Base-by-base conservation (phyloP, 2,329 filamentous ascomycete species). In the Acarospora socialis region DNA sequence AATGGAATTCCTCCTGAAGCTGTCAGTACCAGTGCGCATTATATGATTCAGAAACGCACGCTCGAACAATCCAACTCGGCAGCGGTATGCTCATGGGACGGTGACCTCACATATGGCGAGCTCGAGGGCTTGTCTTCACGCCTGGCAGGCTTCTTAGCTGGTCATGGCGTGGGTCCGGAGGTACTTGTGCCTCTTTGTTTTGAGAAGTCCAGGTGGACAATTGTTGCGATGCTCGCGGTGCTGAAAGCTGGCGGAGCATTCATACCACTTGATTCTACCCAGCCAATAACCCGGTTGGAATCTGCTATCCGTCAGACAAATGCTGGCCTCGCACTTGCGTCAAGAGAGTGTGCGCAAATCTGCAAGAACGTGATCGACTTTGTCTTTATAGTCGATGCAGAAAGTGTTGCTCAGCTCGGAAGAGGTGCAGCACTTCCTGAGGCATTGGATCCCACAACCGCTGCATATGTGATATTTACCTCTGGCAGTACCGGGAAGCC, bases 391-490 rank as follows among this genome's bases (percentile, higher is more conserved):
- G n/a, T n/a, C 16, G 9, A 34, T 36, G 20, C 33, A 36, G 5
- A 28, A 36, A 19, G n/a, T 9, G 16, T 8, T 41, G 8, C 17
- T 21, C n/a, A 4, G 15, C 7, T 10, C 21, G 9, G n/a, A 23
- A 7, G 19, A 28, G 12, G 20, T 8, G 7, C 20, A 12, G 6
- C 19, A 16, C 28, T 19, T 30, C 6, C 20, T n/a, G n/a, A n/a
- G n/a, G n/a, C n/a, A n/a, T n/a, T n/a, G n/a, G n/a, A n/a, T n/a
- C n/a, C n/a, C n/a, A n/a, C n/a, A n/a, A n/a, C n/a, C 15, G 59
- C 62, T 2, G 73, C 73, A 0, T 78, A 74, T 44, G 60, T 73
- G 3, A 63, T 80, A 4, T 72, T 77, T 38, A 68, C 66, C 0
- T 67, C 66, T 2, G 67, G 68, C 0, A 68, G 67, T 0, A 67